These are phyloP conservation scores for Cryptococcus sp. DNA, from an alignment of 1,284 basidiomycete species.

Conservation along the genomic window DNA sequence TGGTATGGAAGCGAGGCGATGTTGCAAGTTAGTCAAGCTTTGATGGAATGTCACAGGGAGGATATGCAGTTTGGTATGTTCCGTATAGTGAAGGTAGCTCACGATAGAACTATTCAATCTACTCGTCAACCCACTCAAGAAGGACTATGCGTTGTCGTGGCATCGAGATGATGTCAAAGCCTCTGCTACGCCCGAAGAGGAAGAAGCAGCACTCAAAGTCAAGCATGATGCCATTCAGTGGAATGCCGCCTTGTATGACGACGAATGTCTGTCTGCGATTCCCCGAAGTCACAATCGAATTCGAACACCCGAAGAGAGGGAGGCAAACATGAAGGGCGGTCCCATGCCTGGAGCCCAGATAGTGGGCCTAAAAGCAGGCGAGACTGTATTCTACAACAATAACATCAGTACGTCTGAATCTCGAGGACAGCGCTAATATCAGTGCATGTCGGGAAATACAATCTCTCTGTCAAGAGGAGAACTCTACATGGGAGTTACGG, in stretches of 20 bases:
- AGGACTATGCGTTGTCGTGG: constrained; percentile 73
- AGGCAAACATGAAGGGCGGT: constrained; percentile 55
- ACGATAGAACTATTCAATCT: constrained; percentile 70
- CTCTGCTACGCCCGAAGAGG: constrained; percentile 62
- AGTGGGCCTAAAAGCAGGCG: constrained; percentile 61
- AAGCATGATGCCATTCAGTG: constrained; percentile 75
- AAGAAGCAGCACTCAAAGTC: constrained; percentile 56
- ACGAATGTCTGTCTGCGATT: constrained; percentile 69
- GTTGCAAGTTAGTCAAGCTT: constrained; percentile 51
- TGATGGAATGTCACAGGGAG: constrained; percentile 59
- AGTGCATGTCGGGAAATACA: constrained; percentile 51
- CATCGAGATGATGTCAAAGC: constrained; percentile 73
- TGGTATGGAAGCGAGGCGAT: constrained; percentile 66
- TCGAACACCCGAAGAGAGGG: constrained; percentile 60
- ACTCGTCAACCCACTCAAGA: constrained; percentile 64
- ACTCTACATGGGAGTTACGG: constrained; percentile 74
- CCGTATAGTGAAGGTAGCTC: constrained; percentile 5
- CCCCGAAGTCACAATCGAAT: constrained; percentile 63
- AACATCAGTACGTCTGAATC: constrained; percentile 61
- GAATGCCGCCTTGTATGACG: constrained; percentile 75
- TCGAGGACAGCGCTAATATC: not conserved
- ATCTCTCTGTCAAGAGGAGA: constrained; percentile 55
- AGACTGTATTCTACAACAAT: constrained; percentile 76
- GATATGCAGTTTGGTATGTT: constrained; percentile 65
- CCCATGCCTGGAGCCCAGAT: constrained; percentile 66